These are phyloP conservation scores for Fusarium sp. DNA, from an alignment of 2,329 filamentous ascomycete genomes.

Conservation along the genomic window DNA sequence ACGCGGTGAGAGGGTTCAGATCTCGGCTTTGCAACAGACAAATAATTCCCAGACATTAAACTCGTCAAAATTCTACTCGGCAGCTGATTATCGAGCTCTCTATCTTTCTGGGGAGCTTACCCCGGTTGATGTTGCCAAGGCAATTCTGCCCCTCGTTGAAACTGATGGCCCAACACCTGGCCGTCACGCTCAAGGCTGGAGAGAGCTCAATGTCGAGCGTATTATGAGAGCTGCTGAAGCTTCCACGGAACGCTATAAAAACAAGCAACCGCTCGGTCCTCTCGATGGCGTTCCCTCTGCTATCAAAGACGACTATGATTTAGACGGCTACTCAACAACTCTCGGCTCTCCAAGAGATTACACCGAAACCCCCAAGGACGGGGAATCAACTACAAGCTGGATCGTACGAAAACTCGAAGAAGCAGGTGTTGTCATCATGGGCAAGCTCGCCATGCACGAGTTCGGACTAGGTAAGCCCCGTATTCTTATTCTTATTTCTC, in stretches of 20 bases:
- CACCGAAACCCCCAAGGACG: constrained; percentile 54
- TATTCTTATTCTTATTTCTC: neutral
- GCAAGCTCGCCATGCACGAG: constrained; percentile 82
- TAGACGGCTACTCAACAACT: constrained; percentile 76
- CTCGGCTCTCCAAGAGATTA: constrained; percentile 71
- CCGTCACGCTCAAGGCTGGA: constrained; percentile 55
- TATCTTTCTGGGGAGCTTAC: constrained; percentile 58
- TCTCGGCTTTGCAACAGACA: neutral
- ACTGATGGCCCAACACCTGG: constrained; percentile 50
- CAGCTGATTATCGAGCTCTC: constrained; percentile 55
- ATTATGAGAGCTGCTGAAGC: constrained; percentile 55
- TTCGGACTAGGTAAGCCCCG: constrained; percentile 68
- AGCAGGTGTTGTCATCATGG: constrained; percentile 75
- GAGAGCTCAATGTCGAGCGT: constrained; percentile 53
- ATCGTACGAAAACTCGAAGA: constrained; percentile 75
- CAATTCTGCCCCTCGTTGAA: constrained; percentile 57
- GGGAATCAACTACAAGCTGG: constrained; percentile 66
- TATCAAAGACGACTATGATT: constrained; percentile 80
- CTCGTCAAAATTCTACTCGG: constrained; percentile 46
- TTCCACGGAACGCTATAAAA: constrained; percentile 58
- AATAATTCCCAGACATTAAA: constrained; percentile 49
- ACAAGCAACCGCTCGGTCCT: constrained; percentile 66
- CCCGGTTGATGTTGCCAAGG: constrained; percentile 55
- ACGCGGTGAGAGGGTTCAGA: constrained; percentile 2
- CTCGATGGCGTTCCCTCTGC: constrained; percentile 79